phyloP scores from a whole-genome alignment of 768 basidiomycete species.

The Pleurotus eryngii region DNA sequence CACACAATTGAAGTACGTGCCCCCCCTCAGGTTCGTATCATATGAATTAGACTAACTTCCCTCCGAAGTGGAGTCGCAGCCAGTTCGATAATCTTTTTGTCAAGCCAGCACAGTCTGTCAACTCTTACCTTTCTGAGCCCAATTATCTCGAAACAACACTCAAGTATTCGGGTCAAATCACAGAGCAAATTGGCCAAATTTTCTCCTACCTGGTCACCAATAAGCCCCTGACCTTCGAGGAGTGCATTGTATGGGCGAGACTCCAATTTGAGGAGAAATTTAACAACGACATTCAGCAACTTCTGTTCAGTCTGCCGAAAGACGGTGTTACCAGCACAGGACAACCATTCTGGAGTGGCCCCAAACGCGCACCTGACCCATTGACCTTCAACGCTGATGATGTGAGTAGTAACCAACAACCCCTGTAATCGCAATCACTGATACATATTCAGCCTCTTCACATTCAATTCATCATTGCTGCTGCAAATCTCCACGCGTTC shows the following conservation, averaged over 20 bases:
- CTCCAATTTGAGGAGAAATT: constrained; percentile 94
- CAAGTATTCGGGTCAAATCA: constrained; percentile 89
- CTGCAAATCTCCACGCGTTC: constrained; percentile 94
- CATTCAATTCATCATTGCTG: constrained; percentile 85
- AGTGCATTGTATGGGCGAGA: constrained; percentile 96
- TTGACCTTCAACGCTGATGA: constrained; percentile 83
- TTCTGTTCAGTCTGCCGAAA: constrained; percentile 91
- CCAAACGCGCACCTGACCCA: constrained; percentile 94
- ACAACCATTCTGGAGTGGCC: constrained; percentile 98
- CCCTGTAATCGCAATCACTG: background rate
- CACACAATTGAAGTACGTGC: constrained; percentile 89
- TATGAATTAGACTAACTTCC: background rate
- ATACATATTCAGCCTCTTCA: constrained; percentile 64
- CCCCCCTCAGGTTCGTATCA: background rate
- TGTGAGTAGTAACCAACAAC: constrained; percentile 45
- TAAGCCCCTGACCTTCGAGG: constrained; percentile 93
- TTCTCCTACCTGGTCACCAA: constrained; percentile 85
- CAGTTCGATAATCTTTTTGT: constrained; percentile 93
- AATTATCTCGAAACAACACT: constrained; percentile 90
- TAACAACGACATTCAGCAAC: constrained; percentile 88
- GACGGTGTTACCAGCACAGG: constrained; percentile 89
- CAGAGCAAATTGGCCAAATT: constrained; percentile 86
- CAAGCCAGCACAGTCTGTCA: constrained; percentile 90
- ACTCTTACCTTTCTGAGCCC: constrained; percentile 94
- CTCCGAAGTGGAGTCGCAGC: constrained; percentile 80